Evolutionary conservation across 2,329 filamentous ascomycete species (phyloP), one percentile per base, ranked within the genome.

Genomic region (Monosporascus sp.): DNA sequence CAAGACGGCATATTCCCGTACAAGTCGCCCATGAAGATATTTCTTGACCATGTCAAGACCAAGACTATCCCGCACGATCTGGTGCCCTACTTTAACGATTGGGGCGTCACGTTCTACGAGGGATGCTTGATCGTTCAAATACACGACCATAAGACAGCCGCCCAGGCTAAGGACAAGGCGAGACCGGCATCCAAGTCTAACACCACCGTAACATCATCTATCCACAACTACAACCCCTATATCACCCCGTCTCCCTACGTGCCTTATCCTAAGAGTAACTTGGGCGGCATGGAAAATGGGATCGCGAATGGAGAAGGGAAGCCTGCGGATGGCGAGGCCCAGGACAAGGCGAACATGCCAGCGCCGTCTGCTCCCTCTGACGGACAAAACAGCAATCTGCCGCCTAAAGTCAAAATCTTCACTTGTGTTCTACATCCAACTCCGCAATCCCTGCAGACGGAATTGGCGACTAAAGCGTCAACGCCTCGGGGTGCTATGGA

Each of bases 1-100:
- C 93, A 97, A 71, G 91, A 96, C 70, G 89, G 92, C 65, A 93
- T 89, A 67, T 97, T 96, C 63, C 81, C 84, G 5, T 97, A 97
- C 71, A 89, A 90, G 64, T 96, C 91, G 20, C 91, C 94, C 24
- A 97, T 97, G 92, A 85, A 81, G 62, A 72, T 89, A 18, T 80
- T 87, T 61, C 77, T 97, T 38, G 85, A 95, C 60, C 91, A 96
- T 69, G 71, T 97, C 46, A 81, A 81, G 59, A 77, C 75, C 43
- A 83, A 87, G 53, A 96, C 90, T 0, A 78, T 99, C 37, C 94
- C 94, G 1, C 91, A 97, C 70, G 91, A 97, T 62, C 84, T 97
- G 67, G 74, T 97, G 11, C 84, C 88, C 48, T 87, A 93, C 60
- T 82, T 99, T 51, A 79, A 85, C 28, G 79, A 84, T 48, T 78